Evolutionary conservation across 2,329 filamentous ascomycete species (phyloP).

Genomic region (Venturia oleaginea): DNA sequence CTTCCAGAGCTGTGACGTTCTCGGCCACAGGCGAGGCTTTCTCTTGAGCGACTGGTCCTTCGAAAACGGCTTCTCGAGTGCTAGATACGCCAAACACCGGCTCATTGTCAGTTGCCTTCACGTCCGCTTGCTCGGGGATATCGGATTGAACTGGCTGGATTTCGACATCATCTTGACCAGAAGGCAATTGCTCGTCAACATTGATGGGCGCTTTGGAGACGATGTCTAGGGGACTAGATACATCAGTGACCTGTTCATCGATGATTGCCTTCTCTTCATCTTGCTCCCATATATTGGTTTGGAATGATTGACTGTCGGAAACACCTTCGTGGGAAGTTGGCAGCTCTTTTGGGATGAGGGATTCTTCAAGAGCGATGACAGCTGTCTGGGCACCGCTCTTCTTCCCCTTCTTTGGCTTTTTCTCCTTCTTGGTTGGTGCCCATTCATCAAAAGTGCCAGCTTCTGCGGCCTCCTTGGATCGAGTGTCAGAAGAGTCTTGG

Average conservation of each 20-base stretch:
- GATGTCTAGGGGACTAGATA: background rate
- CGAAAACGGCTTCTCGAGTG: background rate
- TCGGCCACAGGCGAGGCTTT: background rate
- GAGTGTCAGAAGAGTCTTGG: background rate
- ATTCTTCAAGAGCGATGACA: background rate
- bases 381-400: conserved; percentile 1
- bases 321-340: background rate
- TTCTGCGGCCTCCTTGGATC: background rate
- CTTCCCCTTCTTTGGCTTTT: conserved; percentile 9
- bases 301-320: background rate
- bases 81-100: background rate
- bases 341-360: background rate
- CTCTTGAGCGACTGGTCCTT: background rate
- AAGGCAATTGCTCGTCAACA: background rate
- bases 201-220: background rate
- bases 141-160: background rate
- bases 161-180: background rate
- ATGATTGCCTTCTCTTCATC: background rate
- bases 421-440: conserved; percentile 9
- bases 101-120: background rate
- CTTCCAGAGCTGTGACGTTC: background rate
- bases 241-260: background rate
- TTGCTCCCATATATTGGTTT: background rate
- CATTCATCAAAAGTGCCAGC: background rate
- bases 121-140: background rate